These are phyloP conservation scores for Saururus chinensis DNA, from an alignment of 164 flowering plant species.

Conservation along the genomic window DNA sequence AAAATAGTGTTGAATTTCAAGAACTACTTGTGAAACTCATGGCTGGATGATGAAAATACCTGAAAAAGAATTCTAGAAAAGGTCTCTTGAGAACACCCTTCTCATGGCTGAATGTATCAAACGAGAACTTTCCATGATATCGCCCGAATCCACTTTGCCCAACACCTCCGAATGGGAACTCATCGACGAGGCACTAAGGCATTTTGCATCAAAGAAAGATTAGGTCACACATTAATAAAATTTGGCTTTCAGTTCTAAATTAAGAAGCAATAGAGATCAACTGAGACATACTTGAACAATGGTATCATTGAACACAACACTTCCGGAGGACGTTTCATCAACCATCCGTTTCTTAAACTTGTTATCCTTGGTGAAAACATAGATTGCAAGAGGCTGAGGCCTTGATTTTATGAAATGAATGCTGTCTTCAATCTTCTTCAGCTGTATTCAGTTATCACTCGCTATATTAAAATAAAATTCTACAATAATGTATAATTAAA, in stretches of 20 bases:
- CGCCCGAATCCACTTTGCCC: slow-evolving; percentile 82
- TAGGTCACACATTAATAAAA: background rate
- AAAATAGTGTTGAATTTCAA: background rate
- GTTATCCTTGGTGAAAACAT: slow-evolving; percentile 63
- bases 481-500: background rate
- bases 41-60: background rate
- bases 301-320: slow-evolving; percentile 63
- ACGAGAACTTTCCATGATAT: slow-evolving; percentile 89
- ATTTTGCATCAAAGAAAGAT: background rate
- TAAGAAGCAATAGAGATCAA: background rate
- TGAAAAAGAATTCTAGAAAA: background rate
- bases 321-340: slow-evolving; percentile 72
- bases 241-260: background rate
- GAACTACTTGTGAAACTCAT: background rate
- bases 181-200: background rate
- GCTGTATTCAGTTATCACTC: slow-evolving; percentile 23
- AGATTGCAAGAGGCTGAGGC: slow-evolving; percentile 68
- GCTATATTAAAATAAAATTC: too few species aligned
- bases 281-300: slow-evolving; percentile 45
- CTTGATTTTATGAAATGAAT: slow-evolving; percentile 64
- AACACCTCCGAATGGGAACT: slow-evolving; percentile 82
- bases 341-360: slow-evolving; percentile 39
- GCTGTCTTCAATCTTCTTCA: slow-evolving; percentile 71
- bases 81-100: slow-evolving; percentile 52
- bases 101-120: slow-evolving; percentile 80